Percentiles rank a stretch among this genome's conserved stretches.
Conservation (phyloP, 352 stramenopile species). For the Phytophthora rubi region DNA sequence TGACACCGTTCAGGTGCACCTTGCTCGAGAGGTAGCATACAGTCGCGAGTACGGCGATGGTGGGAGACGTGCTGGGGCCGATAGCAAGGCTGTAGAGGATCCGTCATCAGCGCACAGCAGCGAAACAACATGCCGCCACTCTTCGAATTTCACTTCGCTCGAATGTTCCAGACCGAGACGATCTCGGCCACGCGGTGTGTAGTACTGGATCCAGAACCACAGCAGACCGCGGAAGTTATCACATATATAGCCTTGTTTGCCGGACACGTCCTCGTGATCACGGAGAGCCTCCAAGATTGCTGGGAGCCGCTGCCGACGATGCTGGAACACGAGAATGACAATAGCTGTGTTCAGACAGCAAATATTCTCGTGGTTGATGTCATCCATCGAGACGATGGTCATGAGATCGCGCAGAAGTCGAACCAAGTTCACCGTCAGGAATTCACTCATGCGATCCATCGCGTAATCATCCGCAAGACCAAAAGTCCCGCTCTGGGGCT, state of each 20-base stretch:
- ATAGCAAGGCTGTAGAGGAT: slow-evolving; percentile 82
- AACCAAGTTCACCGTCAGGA: slow-evolving; percentile 89
- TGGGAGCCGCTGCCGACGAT: slow-evolving; percentile 86
- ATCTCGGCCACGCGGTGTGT: slow-evolving; percentile 93
- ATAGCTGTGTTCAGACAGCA: slow-evolving; percentile 97
- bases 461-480: slow-evolving; percentile 57
- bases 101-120: slow-evolving; percentile 94
- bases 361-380: slow-evolving; percentile 98
- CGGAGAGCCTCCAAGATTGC: slow-evolving; percentile 69
- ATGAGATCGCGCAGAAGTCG: slow-evolving; percentile 94
- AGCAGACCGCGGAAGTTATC: slow-evolving; percentile 93
- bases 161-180: slow-evolving; percentile 95
- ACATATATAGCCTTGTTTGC: slow-evolving; percentile 76
- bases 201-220: slow-evolving; percentile 98
- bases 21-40: slow-evolving; percentile 44
- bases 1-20: slow-evolving; percentile 23
- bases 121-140: slow-evolving; percentile 92
- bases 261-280: slow-evolving; percentile 68
- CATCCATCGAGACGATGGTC: slow-evolving; percentile 93
- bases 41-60: slow-evolving; percentile 72
- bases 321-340: slow-evolving; percentile 94
- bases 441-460: slow-evolving; percentile 87
- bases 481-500: slow-evolving; percentile 44
- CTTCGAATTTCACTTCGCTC: slow-evolving; percentile 94
- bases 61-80: slow-evolving; percentile 54